phyloP scores from a whole-genome alignment of 2,329 filamentous ascomycete species.

The Thermoascus crustaceus region DNA sequence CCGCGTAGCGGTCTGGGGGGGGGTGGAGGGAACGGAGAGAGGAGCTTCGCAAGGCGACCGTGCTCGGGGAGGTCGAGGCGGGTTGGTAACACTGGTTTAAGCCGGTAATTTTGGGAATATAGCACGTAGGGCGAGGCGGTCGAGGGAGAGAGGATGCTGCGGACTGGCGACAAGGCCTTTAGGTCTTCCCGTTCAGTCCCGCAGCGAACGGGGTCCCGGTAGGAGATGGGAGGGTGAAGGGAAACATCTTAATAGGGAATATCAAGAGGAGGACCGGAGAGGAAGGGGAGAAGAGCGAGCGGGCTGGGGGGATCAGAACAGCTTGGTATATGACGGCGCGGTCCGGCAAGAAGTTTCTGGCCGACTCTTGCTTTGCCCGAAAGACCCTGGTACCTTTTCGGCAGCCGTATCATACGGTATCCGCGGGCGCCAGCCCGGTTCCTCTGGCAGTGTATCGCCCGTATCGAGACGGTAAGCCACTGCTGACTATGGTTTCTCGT shows the following conservation, averaged over 20 bases:
- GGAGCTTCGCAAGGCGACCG: slow-evolving; percentile 5
- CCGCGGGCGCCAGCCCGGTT: not conserved
- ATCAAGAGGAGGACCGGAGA: slow-evolving; percentile 14
- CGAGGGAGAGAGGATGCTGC: slow-evolving; percentile 8
- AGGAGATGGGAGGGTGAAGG: slow-evolving; percentile 21
- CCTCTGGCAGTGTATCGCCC: not conserved
- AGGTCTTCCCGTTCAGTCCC: slow-evolving; percentile 39
- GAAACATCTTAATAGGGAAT: slow-evolving; percentile 28
- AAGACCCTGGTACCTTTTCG: slow-evolving; percentile 2
- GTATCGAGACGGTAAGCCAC: not conserved
- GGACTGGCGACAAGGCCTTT: slow-evolving; percentile 14
- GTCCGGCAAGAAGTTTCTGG: slow-evolving; percentile 17
- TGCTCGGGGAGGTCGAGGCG: slow-evolving; percentile 5
- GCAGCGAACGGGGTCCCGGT: slow-evolving; percentile 34
- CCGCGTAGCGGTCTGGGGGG: slow-evolving; percentile 4
- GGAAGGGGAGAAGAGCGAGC: slow-evolving; percentile 11
- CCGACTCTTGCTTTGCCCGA: slow-evolving; percentile 4
- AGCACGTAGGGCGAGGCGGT: slow-evolving; percentile 8
- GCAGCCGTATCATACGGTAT: not conserved
- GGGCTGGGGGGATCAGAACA: slow-evolving; percentile 8
- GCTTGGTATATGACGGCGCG: slow-evolving; percentile 17
- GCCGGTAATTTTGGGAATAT: slow-evolving; percentile 5
- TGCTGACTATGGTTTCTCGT: not conserved
- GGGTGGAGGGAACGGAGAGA: slow-evolving; percentile 3
- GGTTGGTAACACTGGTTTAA: slow-evolving; percentile 6